phyloP scores from a whole-genome alignment of 768 basidiomycete species.

The Mrakia blollopis region DNA sequence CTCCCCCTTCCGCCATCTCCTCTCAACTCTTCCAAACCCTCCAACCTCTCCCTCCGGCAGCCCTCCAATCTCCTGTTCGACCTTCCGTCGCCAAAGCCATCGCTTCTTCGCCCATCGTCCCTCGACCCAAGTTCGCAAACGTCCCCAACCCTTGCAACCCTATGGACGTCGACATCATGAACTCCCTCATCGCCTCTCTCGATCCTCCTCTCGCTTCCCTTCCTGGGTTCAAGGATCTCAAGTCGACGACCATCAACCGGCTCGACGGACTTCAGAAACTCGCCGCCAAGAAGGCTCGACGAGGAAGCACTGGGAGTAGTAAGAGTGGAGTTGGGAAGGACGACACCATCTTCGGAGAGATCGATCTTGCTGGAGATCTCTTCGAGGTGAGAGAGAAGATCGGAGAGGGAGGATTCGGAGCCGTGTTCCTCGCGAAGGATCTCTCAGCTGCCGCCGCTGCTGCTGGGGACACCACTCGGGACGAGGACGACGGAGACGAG shows the following conservation, averaged over 20 bases:
- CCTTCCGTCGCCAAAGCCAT: constrained; percentile 20
- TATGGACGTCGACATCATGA: constrained; percentile 38
- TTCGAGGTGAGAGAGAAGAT: constrained; percentile 78
- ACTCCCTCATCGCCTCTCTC: constrained; percentile 15
- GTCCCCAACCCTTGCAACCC: constrained; percentile 76
- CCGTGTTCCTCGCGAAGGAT: constrained; percentile 77
- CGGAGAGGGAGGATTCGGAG: constrained; percentile 94
- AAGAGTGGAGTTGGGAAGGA: constrained; percentile 34
- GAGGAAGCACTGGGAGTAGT: constrained; percentile 30
- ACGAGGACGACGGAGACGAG: constrained; percentile 39
- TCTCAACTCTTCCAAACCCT: constrained; percentile 5
- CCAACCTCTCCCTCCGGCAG: constrained; percentile 8
- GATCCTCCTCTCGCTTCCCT: constrained; percentile 48
- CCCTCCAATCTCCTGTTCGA: constrained; percentile 1
- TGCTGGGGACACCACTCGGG: background rate
- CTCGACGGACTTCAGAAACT: constrained; percentile 71
- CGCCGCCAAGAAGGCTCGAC: constrained; percentile 48
- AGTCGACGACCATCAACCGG: constrained; percentile 47
- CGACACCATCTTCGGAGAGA: constrained; percentile 44
- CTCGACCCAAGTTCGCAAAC: background rate
- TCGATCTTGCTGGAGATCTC: constrained; percentile 60
- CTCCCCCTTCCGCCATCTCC: constrained; percentile 1
- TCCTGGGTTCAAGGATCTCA: constrained; percentile 43
- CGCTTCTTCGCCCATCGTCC: background rate
- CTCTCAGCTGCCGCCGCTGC: constrained; percentile 37